phyloP scores from a whole-genome alignment of 805 yeast species.

The Torulaspora microellipsoides region DNA sequence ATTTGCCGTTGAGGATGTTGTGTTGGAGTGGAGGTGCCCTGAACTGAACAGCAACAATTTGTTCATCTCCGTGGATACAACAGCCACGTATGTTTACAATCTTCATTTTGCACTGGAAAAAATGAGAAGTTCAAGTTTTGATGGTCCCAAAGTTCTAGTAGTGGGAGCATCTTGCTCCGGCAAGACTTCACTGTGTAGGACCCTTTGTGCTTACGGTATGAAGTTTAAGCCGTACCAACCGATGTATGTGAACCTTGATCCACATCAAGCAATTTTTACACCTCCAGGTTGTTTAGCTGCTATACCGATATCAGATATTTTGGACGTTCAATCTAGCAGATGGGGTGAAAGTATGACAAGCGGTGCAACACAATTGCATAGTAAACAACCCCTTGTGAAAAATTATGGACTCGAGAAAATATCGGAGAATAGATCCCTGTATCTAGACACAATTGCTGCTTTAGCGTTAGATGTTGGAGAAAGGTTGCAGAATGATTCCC shows the following conservation, averaged over 20 bases:
- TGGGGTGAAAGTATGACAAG: slow-evolving; percentile 79
- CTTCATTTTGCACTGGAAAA: slow-evolving; percentile 74
- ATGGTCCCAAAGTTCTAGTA: slow-evolving; percentile 51
- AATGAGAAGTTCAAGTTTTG: slow-evolving; percentile 34
- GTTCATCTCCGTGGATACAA: slow-evolving; percentile 52
- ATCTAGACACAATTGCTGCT: slow-evolving; percentile 44
- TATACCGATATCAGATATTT: slow-evolving; percentile 71
- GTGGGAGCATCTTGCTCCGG: slow-evolving; percentile 74
- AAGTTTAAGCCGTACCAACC: slow-evolving; percentile 64
- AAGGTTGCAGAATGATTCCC: slow-evolving; percentile 26
- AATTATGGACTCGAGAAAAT: slow-evolving; percentile 67
- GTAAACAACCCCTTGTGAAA: slow-evolving; percentile 86
- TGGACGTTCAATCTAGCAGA: slow-evolving; percentile 64
- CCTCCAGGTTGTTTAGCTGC: slow-evolving; percentile 85
- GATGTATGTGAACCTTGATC: slow-evolving; percentile 72
- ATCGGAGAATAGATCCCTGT: slow-evolving; percentile 47
- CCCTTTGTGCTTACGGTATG: slow-evolving; percentile 68
- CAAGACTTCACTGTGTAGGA: slow-evolving; percentile 69
- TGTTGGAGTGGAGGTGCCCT: slow-evolving; percentile 43
- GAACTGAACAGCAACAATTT: slow-evolving; percentile 34
- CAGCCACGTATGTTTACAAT: slow-evolving; percentile 68
- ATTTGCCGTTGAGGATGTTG: slow-evolving; percentile 63
- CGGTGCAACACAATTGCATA: slow-evolving; percentile 71
- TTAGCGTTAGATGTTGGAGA: slow-evolving; percentile 44
- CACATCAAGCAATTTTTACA: slow-evolving; percentile 62